Base-by-base conservation (phyloP, 2,329 filamentous ascomycete species). In the Paracamarosporium sp. region DNA sequence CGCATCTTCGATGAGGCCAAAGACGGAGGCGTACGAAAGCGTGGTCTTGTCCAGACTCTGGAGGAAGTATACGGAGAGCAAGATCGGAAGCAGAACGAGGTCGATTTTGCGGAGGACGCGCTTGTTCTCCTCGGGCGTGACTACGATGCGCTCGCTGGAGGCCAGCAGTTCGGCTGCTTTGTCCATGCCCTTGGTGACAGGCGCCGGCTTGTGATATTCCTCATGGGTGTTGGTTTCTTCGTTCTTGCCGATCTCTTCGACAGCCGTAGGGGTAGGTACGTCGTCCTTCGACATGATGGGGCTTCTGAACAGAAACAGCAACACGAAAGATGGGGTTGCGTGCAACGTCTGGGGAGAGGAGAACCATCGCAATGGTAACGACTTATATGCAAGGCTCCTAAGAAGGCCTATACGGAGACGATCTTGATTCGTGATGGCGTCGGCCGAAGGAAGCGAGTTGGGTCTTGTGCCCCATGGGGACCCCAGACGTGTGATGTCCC, bases 41-140 rank as follows among this genome's bases (percentile, higher is more conserved):
- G 85, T 86, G 0, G 85, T 82, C 71, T 89, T 89, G 75, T 89
- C 87, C 5, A 88, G 78, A 11, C 82, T 83, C 61, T 89, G 87
- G 0, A 89, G 79, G 66, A 86, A 88, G 72, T 89, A 89, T 20
- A 88, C 84, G 6, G 80, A 79, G 11, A 88, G 76, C 56, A 89
- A 82, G 53, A 85, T 79, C 0, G 84, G 83, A 12, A 86, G 72
- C 22, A 86, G 78, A 50, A 78, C 70, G 24, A 81, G 67, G 64
- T 86, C 83, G 54, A 86, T 85, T 60, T 78, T 79, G 27, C 79
- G 77, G 36, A 85, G 72, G 5, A 86, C 79, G 38, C 80, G 76
- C 50, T 76, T 77, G 69, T 86, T 85, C 63, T 85, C 84, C 47
- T 80, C 81, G 0, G 81, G 75, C 0, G 83, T 83, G 6, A 86